Evolutionary conservation across 2,329 filamentous ascomycete species (phyloP).

Genomic region (Colletotrichum brevisporum): DNA sequence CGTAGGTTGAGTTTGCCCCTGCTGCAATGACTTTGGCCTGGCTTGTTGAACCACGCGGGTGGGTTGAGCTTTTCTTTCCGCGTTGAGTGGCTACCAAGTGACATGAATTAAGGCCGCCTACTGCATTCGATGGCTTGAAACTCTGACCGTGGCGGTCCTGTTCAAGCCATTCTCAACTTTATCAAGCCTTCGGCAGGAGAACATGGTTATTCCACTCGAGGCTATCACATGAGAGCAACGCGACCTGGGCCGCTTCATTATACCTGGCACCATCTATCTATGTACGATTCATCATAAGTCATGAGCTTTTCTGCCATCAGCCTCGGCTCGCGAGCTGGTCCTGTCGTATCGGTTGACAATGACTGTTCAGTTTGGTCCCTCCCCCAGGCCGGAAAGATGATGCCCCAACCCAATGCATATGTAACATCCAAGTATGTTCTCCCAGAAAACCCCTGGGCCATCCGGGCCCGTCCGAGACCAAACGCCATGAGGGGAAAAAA

Average conservation of each 20-base stretch:
- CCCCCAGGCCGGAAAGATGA: conserved; percentile 25
- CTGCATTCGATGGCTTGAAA: too few species aligned
- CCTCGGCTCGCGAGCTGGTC: conserved; percentile 5
- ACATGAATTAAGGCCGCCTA: too few species aligned
- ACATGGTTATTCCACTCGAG: too few species aligned
- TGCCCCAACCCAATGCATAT: conserved; percentile 30
- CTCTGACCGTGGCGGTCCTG: too few species aligned
- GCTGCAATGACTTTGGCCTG: too few species aligned
- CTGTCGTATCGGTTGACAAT: conserved; percentile 13
- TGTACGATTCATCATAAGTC: conserved; percentile 32
- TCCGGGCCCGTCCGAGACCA: not conserved
- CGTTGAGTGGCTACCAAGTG: too few species aligned
- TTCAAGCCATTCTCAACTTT: too few species aligned
- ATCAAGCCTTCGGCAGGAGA: too few species aligned
- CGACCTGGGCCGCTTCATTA: conserved; percentile 2
- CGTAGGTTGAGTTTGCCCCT: too few species aligned
- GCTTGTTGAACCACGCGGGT: too few species aligned
- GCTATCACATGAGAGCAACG: not conserved
- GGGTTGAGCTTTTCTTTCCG: too few species aligned
- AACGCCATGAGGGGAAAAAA: conserved; percentile 18
- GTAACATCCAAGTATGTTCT: conserved; percentile 37
- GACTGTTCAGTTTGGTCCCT: conserved; percentile 12
- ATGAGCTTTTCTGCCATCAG: conserved; percentile 8
- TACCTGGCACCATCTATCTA: conserved; percentile 27
- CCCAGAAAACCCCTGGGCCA: conserved; percentile 14